These are phyloP conservation scores for Potentilla sterilis DNA, from an alignment of 306 rosid species.

Conservation along the genomic window DNA sequence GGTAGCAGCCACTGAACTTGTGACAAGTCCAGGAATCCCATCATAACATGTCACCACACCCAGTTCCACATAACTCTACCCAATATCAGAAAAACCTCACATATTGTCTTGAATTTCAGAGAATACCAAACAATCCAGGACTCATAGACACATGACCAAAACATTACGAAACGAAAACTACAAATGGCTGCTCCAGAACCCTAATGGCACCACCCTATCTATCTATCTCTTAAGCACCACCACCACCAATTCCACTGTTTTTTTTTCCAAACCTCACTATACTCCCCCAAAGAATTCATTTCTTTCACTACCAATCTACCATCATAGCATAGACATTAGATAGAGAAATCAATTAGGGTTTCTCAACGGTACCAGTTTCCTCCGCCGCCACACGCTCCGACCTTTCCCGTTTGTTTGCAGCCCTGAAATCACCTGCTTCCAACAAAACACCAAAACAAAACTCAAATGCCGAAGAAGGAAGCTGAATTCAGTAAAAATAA, in stretches of 20 bases:
- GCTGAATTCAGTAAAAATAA: background rate
- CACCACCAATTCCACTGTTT: background rate
- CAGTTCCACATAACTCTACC: background rate
- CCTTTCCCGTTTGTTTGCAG: slow-evolving; percentile 50
- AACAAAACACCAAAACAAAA: slow-evolving; percentile 5
- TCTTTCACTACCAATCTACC: background rate
- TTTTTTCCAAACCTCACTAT: background rate
- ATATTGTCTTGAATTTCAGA: background rate
- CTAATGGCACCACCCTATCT: background rate
- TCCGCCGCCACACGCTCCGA: slow-evolving; percentile 76
- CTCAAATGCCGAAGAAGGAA: background rate
- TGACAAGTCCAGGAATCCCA: background rate
- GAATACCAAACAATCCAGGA: background rate
- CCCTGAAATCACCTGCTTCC: slow-evolving; percentile 42
- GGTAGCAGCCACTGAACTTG: background rate
- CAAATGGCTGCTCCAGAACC: background rate
- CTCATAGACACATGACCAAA: background rate
- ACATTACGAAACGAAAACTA: background rate
- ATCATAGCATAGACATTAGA: background rate
- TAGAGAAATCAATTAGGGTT: background rate
- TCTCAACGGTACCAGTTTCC: slow-evolving; percentile 62
- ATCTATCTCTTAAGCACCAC: background rate
- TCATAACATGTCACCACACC: background rate
- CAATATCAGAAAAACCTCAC: background rate
- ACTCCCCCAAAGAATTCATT: background rate